A percentile compares a stretch with the other conserved stretches of the same genome.
Conservation (phyloP, 1,284 basidiomycete species). For the Ceratobasidium sp. region DNA sequence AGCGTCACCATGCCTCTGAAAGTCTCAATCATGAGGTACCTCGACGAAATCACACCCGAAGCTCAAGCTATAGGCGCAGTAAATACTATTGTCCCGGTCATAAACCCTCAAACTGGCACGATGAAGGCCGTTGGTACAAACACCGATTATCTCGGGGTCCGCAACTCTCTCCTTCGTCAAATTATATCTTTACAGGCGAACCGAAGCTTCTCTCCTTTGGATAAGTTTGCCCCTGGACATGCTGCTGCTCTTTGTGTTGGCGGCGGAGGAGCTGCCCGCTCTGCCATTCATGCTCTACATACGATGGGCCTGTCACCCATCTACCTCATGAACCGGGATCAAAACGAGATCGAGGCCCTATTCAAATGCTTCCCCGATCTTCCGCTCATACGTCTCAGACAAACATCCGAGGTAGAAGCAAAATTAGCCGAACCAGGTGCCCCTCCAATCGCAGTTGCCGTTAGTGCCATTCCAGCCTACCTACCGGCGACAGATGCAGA, state of each 20-base stretch:
- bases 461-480: slow-evolving; percentile 47
- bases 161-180: slow-evolving; percentile 56
- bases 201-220: slow-evolving; percentile 50
- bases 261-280: slow-evolving; percentile 59
- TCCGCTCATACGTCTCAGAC: slow-evolving; percentile 38
- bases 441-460: slow-evolving; percentile 44
- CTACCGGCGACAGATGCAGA: slow-evolving; percentile 45
- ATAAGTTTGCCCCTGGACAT: slow-evolving; percentile 50
- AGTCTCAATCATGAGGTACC: slow-evolving; percentile 55
- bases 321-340: slow-evolving; percentile 57
- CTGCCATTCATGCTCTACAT: slow-evolving; percentile 58
- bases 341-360: slow-evolving; percentile 43
- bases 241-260: slow-evolving; percentile 58
- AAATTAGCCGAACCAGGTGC: slow-evolving; percentile 9
- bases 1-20: slow-evolving; percentile 61
- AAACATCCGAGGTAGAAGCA: slow-evolving; percentile 21
- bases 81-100: slow-evolving; percentile 59
- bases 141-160: slow-evolving; percentile 58
- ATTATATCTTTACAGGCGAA: slow-evolving; percentile 46
- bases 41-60: slow-evolving; percentile 57
- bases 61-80: slow-evolving; percentile 56
- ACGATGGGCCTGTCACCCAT: slow-evolving; percentile 58
- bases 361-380: slow-evolving; percentile 46
- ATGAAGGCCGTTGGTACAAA: slow-evolving; percentile 58
- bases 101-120: slow-evolving; percentile 49